Base-by-base conservation (phyloP, 441 rosid genomes). In the Erodium moschatum region DNA sequence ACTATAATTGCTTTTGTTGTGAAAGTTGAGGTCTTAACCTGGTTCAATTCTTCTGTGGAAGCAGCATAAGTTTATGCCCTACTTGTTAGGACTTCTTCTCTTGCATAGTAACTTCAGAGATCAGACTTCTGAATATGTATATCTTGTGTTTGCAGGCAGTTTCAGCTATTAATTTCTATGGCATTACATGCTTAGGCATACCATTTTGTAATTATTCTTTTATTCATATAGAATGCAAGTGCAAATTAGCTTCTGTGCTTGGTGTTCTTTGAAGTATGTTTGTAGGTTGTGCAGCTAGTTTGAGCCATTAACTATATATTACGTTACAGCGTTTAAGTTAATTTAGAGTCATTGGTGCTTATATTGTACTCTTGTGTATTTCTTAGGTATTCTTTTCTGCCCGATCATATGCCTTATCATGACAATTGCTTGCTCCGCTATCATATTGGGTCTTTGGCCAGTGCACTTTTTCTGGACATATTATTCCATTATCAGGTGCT, bases 401-500 rank as follows among this genome's bases (percentile, higher is more conserved):
- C 77, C 74, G 52, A 10, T 75, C 44, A n/a, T 62, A 13, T 67
- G 74, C 64, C 73, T 75, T 27, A 75, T 75, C 71, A 50, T 75
- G 56, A 75, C 77, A 2, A 40, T 38, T 0, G 74, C 74, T 12
- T 70, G 70, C 70, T 66, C 74, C 24, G 68, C 73, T 11, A 63
- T 70, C 71, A 66, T 69, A 50, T 50, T 75, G 71, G 70, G 69
- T 7, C 70, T 74, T 48, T 75, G 77, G 77, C 77, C 77, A 0
- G 42, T 63, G 10, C 74, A 75, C 63, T 63, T 33, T 62, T 10
- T 75, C 50, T 75, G 78, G 74, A 75, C 78, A 24, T 75, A 65
- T 40, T 75, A 70, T 54, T 70, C 70, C 48, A 48, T 75, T 52
- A 52, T 75, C 16, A 75, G 78, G 78, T 75, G 71, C 21, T 62